Evolutionary conservation across 345 rosid species (phyloP).

Genomic region (Physaria fendleri): DNA sequence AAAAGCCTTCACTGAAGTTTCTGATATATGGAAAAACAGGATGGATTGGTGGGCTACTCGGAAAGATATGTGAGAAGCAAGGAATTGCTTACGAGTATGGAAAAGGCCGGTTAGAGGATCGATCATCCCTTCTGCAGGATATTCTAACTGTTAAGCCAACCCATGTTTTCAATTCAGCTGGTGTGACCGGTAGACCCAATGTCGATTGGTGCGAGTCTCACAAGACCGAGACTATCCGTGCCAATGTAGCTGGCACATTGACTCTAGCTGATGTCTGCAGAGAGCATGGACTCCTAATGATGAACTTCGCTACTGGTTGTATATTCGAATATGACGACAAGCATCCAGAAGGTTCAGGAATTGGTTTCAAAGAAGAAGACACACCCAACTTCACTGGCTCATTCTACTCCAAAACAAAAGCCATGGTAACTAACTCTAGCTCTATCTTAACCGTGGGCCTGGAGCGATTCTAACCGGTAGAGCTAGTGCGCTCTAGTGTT

Average conservation of each 20-base stretch:
- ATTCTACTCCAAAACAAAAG: conserved; percentile 79
- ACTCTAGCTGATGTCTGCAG: conserved; percentile 75
- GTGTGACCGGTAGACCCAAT: conserved; percentile 74
- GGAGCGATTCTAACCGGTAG: too few relatives aligned
- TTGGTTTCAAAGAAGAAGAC: conserved; percentile 68
- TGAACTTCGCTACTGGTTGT: conserved; percentile 79
- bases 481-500: too few relatives aligned
- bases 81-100: conserved; percentile 64
- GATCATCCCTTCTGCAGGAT: conserved; percentile 54
- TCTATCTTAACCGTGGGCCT: too few relatives aligned
- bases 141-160: conserved; percentile 54
- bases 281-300: conserved; percentile 55
- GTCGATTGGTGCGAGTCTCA: conserved; percentile 84
- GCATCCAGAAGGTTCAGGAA: conserved; percentile 56
- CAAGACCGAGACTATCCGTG: conserved; percentile 59
- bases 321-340: conserved; percentile 64
- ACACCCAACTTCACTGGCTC: conserved; percentile 66
- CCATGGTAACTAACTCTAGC: conserved; percentile 42
- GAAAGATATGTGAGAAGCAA: conserved; percentile 63
- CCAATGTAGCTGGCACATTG: conserved; percentile 70
- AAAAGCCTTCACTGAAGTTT: conserved; percentile 50
- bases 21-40: conserved; percentile 72
- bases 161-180: conserved; percentile 79
- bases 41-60: conserved; percentile 76
- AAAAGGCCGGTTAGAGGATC: conserved; percentile 62